Conservation (phyloP, 331 rosid genomes). For the Ulmus americana region DNA sequence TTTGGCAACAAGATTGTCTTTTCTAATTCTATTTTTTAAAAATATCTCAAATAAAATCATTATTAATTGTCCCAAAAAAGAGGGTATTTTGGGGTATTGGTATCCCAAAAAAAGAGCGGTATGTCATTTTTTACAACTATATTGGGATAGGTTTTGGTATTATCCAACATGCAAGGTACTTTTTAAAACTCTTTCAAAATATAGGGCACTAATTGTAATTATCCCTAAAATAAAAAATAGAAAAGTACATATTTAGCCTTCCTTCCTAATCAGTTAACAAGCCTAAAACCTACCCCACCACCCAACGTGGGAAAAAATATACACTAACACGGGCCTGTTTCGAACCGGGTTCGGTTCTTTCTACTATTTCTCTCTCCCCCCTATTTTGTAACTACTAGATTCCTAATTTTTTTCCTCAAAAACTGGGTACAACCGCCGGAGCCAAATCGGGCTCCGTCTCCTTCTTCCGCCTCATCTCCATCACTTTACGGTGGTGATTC, state of each 20-base stretch:
- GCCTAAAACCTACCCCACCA: slow-evolving; percentile 55
- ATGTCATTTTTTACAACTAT: too few relatives aligned
- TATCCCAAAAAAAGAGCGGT: too few relatives aligned
- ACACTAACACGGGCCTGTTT: slow-evolving; percentile 37
- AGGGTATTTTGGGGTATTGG: too few relatives aligned
- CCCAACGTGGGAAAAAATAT: slow-evolving; percentile 32
- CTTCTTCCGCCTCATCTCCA: slow-evolving; percentile 90
- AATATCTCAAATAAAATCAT: too few relatives aligned
- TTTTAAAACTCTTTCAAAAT: neutral
- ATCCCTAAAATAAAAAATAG: neutral
- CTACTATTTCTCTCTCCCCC: slow-evolving; percentile 5
- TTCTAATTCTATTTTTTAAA: too few relatives aligned
- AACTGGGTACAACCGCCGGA: slow-evolving; percentile 40
- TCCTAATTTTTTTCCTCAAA: slow-evolving; percentile 18
- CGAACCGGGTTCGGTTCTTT: slow-evolving; percentile 36
- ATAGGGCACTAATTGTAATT: neutral
- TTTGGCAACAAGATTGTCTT: too few relatives aligned
- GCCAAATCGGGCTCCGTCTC: slow-evolving; percentile 39
- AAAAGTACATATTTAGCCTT: slow-evolving; percentile 25
- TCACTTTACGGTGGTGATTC: slow-evolving; percentile 87
- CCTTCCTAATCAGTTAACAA: slow-evolving; percentile 33
- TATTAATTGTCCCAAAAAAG: too few relatives aligned
- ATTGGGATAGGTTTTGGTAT: too few relatives aligned
- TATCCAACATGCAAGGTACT: too few relatives aligned
- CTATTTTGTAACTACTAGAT: slow-evolving; percentile 22